Conservation (phyloP, 2,329 filamentous ascomycete species). For the Epichloe uncinata region DNA sequence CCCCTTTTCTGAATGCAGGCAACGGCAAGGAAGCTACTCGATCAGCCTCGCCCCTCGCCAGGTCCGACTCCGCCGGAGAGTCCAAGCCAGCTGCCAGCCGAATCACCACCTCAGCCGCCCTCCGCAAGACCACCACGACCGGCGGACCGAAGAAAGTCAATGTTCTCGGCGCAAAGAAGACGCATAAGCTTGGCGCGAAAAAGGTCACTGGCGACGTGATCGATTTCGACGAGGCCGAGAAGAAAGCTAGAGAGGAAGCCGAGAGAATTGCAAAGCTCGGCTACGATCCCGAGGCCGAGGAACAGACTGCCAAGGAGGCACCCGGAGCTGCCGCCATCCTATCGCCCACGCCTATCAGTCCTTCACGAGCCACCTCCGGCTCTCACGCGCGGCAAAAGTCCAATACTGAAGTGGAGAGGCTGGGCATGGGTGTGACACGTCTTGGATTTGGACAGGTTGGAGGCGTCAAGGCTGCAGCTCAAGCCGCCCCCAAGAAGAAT, state of each 20-base stretch:
- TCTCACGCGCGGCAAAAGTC: slow-evolving; percentile 45
- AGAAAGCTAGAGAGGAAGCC: slow-evolving; percentile 92
- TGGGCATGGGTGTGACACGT: slow-evolving; percentile 78
- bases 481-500: slow-evolving; percentile 51
- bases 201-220: slow-evolving; percentile 71
- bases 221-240: slow-evolving; percentile 95
- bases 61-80: slow-evolving; percentile 41
- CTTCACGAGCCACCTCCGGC: slow-evolving; percentile 44
- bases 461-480: slow-evolving; percentile 42
- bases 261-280: slow-evolving; percentile 91
- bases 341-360: slow-evolving; percentile 62
- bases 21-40: slow-evolving; percentile 56
- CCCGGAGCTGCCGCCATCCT: slow-evolving; percentile 48
- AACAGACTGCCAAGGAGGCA: slow-evolving; percentile 34
- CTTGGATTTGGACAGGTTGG: slow-evolving; percentile 83
- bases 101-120: slow-evolving; percentile 64
- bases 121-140: slow-evolving; percentile 58
- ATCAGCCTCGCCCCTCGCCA: slow-evolving; percentile 68
- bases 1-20: slow-evolving; percentile 73
- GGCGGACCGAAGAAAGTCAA: slow-evolving; percentile 65
- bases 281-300: slow-evolving; percentile 86
- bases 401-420: slow-evolving; percentile 68
- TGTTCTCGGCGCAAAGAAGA: slow-evolving; percentile 76
- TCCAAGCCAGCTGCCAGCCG: slow-evolving; percentile 52
- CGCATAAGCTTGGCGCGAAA: slow-evolving; percentile 79